These are phyloP conservation scores for Rasamsonia emersonii DNA, from an alignment of 2,329 filamentous ascomycete species.

Conservation along the genomic window DNA sequence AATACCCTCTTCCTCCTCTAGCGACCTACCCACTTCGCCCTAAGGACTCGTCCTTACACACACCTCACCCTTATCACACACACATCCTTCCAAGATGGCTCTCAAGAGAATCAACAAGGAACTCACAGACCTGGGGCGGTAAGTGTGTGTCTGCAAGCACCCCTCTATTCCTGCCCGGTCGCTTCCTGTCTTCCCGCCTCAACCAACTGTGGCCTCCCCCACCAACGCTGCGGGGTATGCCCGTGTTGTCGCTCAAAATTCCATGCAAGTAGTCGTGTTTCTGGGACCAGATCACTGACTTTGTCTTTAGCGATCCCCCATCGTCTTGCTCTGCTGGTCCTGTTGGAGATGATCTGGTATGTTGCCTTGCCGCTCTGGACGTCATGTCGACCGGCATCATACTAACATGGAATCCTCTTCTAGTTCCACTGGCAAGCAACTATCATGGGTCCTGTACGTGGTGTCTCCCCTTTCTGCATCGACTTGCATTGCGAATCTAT, in stretches of 20 bases:
- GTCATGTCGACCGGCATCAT: slow-evolving; percentile 3
- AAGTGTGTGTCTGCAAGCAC: slow-evolving; percentile 20
- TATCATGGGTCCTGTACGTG: slow-evolving; percentile 96
- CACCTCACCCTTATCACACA: slow-evolving; percentile 9
- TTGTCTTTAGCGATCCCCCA: slow-evolving; percentile 72
- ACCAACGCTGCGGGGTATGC: slow-evolving; percentile 15
- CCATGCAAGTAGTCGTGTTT: no score
- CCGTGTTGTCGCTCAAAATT: no score
- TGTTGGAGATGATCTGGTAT: slow-evolving; percentile 94
- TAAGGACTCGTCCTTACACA: background rate
- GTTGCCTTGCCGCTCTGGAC: slow-evolving; percentile 24
- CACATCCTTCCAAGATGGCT: slow-evolving; percentile 33
- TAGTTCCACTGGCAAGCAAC: slow-evolving; percentile 99
- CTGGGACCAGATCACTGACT: slow-evolving; percentile 9
- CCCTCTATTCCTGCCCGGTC: slow-evolving; percentile 8
- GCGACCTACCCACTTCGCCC: slow-evolving; percentile 1
- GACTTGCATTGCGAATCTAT: no score
- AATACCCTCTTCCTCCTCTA: background rate
- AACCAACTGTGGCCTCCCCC: slow-evolving; percentile 11
- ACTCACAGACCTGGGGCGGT: slow-evolving; percentile 45
- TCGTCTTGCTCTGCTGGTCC: slow-evolving; percentile 98
- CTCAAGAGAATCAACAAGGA: slow-evolving; percentile 48
- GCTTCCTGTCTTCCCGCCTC: slow-evolving; percentile 4
- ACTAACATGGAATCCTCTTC: slow-evolving; percentile 11
- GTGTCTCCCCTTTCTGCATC: slow-evolving; percentile 28